Conservation (phyloP, 2,329 filamentous ascomycete genomes). For the Claviceps sp. region DNA sequence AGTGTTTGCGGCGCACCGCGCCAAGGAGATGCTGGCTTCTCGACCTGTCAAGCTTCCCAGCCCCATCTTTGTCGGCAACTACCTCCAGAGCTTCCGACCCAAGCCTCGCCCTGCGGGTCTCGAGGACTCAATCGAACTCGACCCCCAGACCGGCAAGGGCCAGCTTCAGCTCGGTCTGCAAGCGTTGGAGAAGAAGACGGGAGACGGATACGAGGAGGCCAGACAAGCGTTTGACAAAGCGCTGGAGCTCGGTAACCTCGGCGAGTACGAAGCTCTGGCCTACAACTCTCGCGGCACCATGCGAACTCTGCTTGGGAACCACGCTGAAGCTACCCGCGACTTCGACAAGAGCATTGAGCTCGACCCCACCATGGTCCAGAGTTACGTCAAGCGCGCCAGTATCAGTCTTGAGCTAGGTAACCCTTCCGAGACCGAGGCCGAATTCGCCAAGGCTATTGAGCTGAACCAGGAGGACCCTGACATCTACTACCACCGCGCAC, state of each 20-base stretch:
- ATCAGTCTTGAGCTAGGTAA: constrained; percentile 91
- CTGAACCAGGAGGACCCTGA: constrained; percentile 86
- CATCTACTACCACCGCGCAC: constrained; percentile 97
- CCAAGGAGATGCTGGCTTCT: constrained; percentile 75
- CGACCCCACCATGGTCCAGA: constrained; percentile 78
- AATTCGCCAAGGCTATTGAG: constrained; percentile 74
- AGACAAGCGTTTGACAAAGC: constrained; percentile 77
- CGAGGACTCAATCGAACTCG: constrained; percentile 66
- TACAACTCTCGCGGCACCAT: constrained; percentile 97
- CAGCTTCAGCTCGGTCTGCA: constrained; percentile 74
- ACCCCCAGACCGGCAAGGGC: constrained; percentile 67
- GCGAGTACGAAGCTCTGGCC: constrained; percentile 73
- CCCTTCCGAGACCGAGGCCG: constrained; percentile 71
- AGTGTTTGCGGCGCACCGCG: constrained; percentile 92
- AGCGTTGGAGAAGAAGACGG: constrained; percentile 73
- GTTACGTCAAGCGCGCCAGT: constrained; percentile 96
- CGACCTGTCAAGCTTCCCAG: constrained; percentile 82
- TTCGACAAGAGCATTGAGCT: constrained; percentile 88
- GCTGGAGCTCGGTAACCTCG: constrained; percentile 67
- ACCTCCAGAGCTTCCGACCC: constrained; percentile 92
- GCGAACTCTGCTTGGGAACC: constrained; percentile 81
- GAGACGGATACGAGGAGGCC: constrained; percentile 83
- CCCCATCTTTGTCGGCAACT: constrained; percentile 95
- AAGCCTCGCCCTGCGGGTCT: constrained; percentile 68
- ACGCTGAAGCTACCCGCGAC: constrained; percentile 67